A percentile compares a stretch with the other conserved stretches of the same genome.
These are phyloP conservation scores for Auriculariales sp. DNA, from an alignment of 768 basidiomycete genomes.

Conservation along the genomic window DNA sequence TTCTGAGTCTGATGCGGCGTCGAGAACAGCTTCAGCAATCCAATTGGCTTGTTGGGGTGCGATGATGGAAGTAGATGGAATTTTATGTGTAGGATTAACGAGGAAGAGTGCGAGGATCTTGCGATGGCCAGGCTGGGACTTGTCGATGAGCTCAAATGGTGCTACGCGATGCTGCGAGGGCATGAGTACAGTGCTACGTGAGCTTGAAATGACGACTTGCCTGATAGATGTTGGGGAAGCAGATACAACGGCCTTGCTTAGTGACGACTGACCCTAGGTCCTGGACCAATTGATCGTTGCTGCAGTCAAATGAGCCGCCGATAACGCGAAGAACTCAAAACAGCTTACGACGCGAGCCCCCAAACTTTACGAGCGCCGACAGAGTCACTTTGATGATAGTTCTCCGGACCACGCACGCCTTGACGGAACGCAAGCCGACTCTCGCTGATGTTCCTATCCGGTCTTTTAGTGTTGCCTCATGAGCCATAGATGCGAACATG, in stretches of 20 bases:
- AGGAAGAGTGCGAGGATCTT: conserved; percentile 32
- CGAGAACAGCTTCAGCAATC: conserved; percentile 23
- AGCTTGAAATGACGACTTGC: too few species aligned
- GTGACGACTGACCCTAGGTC: conserved; percentile 21
- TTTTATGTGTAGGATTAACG: conserved; percentile 19
- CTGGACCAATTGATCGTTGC: conserved; percentile 16
- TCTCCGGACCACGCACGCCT: conserved; percentile 32
- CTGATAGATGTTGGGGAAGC: conserved; percentile 44
- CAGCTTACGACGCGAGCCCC: conserved; percentile 31
- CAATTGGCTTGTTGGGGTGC: conserved; percentile 36
- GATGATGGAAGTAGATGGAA: conserved; percentile 29
- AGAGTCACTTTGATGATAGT: conserved; percentile 27
- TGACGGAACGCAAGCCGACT: conserved; percentile 30
- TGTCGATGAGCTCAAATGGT: conserved; percentile 25
- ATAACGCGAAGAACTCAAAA: conserved; percentile 12
- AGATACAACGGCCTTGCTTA: conserved; percentile 22
- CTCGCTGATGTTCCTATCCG: conserved; percentile 29
- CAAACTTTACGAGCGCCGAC: conserved; percentile 35
- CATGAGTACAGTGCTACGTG: too few species aligned
- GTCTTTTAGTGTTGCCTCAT: not conserved
- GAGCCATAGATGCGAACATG: conserved; percentile 13
- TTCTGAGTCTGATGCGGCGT: conserved; percentile 10
- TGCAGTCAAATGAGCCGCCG: not conserved
- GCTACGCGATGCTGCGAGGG: conserved; percentile 23
- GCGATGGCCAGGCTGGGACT: conserved; percentile 25